These are phyloP conservation scores for Prunus dulcis DNA, from an alignment of 306 rosid genomes.

Conservation along the genomic window DNA sequence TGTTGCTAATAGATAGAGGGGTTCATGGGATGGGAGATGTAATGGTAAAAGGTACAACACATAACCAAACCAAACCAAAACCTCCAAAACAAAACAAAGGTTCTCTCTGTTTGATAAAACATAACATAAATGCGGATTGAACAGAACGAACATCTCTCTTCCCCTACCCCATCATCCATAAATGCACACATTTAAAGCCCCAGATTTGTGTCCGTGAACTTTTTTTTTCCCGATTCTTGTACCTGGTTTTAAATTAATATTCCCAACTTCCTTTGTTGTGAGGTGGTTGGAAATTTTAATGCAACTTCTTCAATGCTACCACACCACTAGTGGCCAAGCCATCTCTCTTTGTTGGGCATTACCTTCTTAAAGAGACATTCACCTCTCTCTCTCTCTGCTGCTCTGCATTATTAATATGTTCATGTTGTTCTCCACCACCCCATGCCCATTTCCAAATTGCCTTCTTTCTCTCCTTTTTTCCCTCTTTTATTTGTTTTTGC, in stretches of 20 bases:
- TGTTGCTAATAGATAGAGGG: not conserved
- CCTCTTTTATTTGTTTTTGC: not conserved
- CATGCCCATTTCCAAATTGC: slow-evolving; percentile 9
- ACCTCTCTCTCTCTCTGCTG: slow-evolving; percentile 1
- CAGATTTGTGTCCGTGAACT: slow-evolving; percentile 72
- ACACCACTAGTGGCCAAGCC: slow-evolving; percentile 17
- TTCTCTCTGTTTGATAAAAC: slow-evolving; percentile 30
- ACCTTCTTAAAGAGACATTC: slow-evolving; percentile 10
- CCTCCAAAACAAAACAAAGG: slow-evolving; percentile 28
- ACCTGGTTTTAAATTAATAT: slow-evolving; percentile 57
- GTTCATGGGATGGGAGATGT: slow-evolving; percentile 26
- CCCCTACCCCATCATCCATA: slow-evolving; percentile 48
- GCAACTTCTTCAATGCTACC: slow-evolving; percentile 70
- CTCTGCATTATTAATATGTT: not conserved
- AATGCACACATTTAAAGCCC: slow-evolving; percentile 70
- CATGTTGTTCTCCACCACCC: slow-evolving; percentile 1
- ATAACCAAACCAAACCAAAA: slow-evolving; percentile 8
- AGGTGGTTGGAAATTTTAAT: slow-evolving; percentile 75
- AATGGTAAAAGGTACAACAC: not conserved
- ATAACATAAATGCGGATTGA: slow-evolving; percentile 56
- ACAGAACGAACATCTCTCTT: slow-evolving; percentile 73
- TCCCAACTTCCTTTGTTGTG: slow-evolving; percentile 72
- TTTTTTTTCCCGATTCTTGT: slow-evolving; percentile 47
- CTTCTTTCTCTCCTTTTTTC: not conserved
- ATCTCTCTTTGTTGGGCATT: slow-evolving; percentile 8